Conservation (phyloP, 345 rosid species). For the Heritiera fomes region DNA sequence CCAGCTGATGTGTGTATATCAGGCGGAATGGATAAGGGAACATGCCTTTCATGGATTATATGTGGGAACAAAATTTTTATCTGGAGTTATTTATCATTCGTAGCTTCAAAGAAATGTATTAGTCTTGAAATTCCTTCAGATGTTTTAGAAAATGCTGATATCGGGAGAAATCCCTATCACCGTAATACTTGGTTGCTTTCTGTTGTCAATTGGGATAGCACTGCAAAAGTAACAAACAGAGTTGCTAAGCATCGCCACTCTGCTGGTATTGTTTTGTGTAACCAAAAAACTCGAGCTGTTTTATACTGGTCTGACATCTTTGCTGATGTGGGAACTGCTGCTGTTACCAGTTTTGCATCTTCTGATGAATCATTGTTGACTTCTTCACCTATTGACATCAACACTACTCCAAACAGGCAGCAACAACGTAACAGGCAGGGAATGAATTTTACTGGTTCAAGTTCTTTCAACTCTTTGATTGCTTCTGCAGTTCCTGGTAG, state of each 20-base stretch:
- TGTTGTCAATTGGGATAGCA: conserved; percentile 67
- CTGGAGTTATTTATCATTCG: conserved; percentile 67
- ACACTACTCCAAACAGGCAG: conserved; percentile 36
- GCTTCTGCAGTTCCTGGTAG: conserved; percentile 43
- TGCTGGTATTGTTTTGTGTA: conserved; percentile 64
- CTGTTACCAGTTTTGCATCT: conserved; percentile 42
- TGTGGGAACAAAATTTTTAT: conserved; percentile 64
- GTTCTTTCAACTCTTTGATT: conserved; percentile 67
- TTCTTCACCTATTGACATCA: conserved; percentile 46
- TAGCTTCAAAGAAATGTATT: conserved; percentile 51
- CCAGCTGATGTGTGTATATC: conserved; percentile 55
- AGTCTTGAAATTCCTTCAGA: conserved; percentile 62
- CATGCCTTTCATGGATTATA: conserved; percentile 79
- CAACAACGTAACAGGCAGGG: conserved; percentile 34
- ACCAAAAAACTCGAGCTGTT: conserved; percentile 57
- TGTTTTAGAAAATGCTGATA: conserved; percentile 35
- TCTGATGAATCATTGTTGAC: conserved; percentile 42
- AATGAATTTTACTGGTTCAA: conserved; percentile 37
- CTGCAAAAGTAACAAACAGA: conserved; percentile 35
- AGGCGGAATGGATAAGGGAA: conserved; percentile 82
- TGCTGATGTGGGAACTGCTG: conserved; percentile 42
- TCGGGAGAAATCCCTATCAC: conserved; percentile 29
- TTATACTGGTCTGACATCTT: conserved; percentile 77
- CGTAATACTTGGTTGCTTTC: conserved; percentile 62
- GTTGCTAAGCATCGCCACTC: conserved; percentile 38